Base-by-base conservation (phyloP, 768 basidiomycete species). In the Leccinum broughii region DNA sequence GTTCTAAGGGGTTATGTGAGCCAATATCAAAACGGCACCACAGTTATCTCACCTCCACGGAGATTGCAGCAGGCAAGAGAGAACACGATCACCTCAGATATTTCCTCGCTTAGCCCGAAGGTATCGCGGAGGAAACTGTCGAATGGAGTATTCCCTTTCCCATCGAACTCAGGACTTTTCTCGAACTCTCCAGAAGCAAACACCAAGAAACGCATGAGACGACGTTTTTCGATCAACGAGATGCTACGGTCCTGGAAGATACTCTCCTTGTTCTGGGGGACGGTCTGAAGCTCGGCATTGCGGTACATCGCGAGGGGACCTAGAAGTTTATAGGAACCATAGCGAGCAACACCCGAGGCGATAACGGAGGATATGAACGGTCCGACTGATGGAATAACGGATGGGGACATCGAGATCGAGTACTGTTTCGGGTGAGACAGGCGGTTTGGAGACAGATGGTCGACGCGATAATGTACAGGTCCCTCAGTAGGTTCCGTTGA, bases 191-290 rank as follows among this genome's bases (percentile, higher is more conserved):
- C 85, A 2, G 83, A 83, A 39, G 91, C 88, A 68, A 93, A 95
- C 65, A 88, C 82, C 51, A 98, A 75, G 67, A 96, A 93, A 59
- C 95, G 91, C 91, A 98, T 98, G 26, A 98, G 77, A 34, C 91
- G 82, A 49, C 95, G 79, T 76, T 98, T 98, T 62, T 95, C 92
- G 34, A 95, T 71, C 11, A 98, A 79, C 7, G 80, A 80, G 8
- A 98, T 83, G 9, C 80, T 80, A 68, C 85, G 86, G 75, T 85
- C 88, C 77, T 90, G 94, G 83, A 98, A 98, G 3, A 98, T 83
- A 60, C 92, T 90, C 72, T 95, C 95, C 72, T 97, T 98, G 76
- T 85, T 92, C 34, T 88, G 87, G 1, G 96, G 96, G 0, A 98
- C 95, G 54, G 74, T 81, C 66, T 83, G 83, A 56, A 85, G 69